Evolutionary conservation across 2,329 filamentous ascomycete genomes (phyloP).

Genomic region (Ophiostoma himal-ulmi): DNA sequence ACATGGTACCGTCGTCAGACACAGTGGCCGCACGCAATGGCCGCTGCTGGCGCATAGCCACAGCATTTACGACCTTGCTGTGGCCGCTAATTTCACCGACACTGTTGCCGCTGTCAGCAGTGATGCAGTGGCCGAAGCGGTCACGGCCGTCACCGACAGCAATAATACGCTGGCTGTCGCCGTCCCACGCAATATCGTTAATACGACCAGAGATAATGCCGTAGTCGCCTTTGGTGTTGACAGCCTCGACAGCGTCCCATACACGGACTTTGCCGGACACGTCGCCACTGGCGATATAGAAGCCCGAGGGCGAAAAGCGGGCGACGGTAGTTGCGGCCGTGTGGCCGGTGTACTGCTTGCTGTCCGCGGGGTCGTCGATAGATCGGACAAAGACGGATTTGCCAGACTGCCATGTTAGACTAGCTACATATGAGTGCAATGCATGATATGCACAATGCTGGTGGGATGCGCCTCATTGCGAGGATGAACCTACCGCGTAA

Average conservation of each 20-base stretch:
- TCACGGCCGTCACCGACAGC: constrained; percentile 94
- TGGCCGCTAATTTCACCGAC: constrained; percentile 93
- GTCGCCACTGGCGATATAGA: constrained; percentile 91
- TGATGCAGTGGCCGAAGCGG: constrained; percentile 89
- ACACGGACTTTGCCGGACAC: constrained; percentile 76
- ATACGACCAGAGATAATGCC: constrained; percentile 89
- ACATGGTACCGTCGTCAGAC: constrained; percentile 80
- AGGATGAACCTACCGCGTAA: constrained; percentile 66
- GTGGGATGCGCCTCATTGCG: neutral
- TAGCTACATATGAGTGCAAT: neutral
- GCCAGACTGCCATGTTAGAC: constrained; percentile 59
- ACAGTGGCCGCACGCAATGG: constrained; percentile 89
- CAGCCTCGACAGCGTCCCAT: constrained; percentile 84
- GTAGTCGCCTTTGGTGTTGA: constrained; percentile 87
- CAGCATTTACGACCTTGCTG: constrained; percentile 82
- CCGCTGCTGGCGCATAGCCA: constrained; percentile 81
- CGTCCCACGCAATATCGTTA: constrained; percentile 96
- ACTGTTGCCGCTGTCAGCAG: constrained; percentile 89
- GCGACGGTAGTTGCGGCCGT: constrained; percentile 85
- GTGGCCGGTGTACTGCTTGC: constrained; percentile 89
- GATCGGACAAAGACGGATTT: constrained; percentile 95
- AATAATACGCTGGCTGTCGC: constrained; percentile 92
- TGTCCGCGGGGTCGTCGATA: constrained; percentile 79
- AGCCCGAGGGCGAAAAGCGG: constrained; percentile 88
- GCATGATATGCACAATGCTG: neutral